These are phyloP conservation scores for Fusarium protoensiforme DNA, from an alignment of 2,329 filamentous ascomycete species.

Conservation along the genomic window DNA sequence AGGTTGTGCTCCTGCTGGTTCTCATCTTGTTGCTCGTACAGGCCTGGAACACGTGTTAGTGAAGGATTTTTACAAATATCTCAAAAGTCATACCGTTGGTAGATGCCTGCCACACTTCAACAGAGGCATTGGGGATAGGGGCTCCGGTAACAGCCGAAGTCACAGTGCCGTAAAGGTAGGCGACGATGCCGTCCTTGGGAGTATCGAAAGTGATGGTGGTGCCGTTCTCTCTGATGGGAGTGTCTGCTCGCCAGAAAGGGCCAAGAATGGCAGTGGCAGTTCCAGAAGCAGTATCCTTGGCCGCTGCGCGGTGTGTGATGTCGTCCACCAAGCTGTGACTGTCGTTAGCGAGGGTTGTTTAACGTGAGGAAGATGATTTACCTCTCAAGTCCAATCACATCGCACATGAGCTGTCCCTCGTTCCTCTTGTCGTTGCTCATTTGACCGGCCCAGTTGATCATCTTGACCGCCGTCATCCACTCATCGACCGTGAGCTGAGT, in stretches of 20 bases:
- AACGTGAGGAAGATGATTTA: constrained; percentile 30
- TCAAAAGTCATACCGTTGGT: constrained; percentile 66
- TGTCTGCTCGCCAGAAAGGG: constrained; percentile 83
- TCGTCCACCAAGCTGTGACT: constrained; percentile 74
- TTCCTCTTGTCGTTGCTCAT: constrained; percentile 76
- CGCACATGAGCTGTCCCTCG: constrained; percentile 78
- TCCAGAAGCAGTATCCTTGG: constrained; percentile 56
- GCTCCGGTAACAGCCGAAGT: constrained; percentile 68
- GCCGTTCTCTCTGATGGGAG: constrained; percentile 77
- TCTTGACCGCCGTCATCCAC: constrained; percentile 76
- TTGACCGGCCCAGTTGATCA: constrained; percentile 71
- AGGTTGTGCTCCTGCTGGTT: constrained; percentile 79
- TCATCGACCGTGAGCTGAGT: constrained; percentile 83
- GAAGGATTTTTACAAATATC: accelerated
- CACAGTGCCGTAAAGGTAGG: constrained; percentile 72
- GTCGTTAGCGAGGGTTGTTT: background rate
- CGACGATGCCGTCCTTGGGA: constrained; percentile 61
- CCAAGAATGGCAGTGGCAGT: constrained; percentile 85
- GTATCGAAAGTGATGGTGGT: constrained; percentile 70
- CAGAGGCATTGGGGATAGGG: constrained; percentile 71
- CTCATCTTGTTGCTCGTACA: constrained; percentile 79
- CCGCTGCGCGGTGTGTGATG: constrained; percentile 74
- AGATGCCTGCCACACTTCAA: constrained; percentile 85
- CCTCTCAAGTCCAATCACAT: constrained; percentile 80
- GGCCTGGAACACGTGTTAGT: constrained; percentile 40